Percentiles rank a stretch among this genome's conserved stretches.
These are phyloP conservation scores for Russula lepida DNA, from an alignment of 768 basidiomycete species.

Conservation along the genomic window DNA sequence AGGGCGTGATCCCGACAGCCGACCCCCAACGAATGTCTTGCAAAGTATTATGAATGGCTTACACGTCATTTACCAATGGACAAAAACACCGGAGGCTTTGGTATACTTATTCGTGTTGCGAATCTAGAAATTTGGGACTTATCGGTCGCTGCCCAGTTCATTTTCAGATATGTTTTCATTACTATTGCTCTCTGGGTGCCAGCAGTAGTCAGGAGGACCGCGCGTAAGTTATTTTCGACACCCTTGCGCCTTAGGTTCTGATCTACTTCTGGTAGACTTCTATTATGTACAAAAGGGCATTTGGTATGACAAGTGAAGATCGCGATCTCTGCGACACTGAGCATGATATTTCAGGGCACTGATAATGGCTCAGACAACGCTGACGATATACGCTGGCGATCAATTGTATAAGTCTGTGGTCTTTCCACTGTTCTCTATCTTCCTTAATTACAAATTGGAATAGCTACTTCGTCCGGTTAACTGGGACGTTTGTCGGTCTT, in stretches of 20 bases:
- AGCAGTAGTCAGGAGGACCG: conserved; percentile 33
- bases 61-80: conserved; percentile 33
- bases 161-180: conserved; percentile 41
- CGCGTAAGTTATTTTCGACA: conserved; percentile 29
- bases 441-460: neutral
- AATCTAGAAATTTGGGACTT: neutral
- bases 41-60: conserved; percentile 34
- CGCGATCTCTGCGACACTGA: neutral
- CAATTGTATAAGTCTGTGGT: conserved; percentile 41
- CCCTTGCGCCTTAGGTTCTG: neutral
- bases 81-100: conserved; percentile 34
- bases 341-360: conserved; percentile 34
- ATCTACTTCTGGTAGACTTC: conserved; percentile 28
- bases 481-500: conserved; percentile 42
- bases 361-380: conserved; percentile 52
- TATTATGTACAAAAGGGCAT: conserved; percentile 39
- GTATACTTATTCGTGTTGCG: conserved; percentile 23
- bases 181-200: conserved; percentile 48
- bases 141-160: conserved; percentile 31
- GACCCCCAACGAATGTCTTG: conserved; percentile 35
- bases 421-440: neutral
- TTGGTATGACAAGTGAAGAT: conserved; percentile 28
- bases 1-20: conserved; percentile 42
- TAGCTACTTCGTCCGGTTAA: conserved; percentile 37
- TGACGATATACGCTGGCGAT: conserved; percentile 50